Base-by-base conservation (phyloP, 805 yeast species). In the Teunomyces pallodes region DNA sequence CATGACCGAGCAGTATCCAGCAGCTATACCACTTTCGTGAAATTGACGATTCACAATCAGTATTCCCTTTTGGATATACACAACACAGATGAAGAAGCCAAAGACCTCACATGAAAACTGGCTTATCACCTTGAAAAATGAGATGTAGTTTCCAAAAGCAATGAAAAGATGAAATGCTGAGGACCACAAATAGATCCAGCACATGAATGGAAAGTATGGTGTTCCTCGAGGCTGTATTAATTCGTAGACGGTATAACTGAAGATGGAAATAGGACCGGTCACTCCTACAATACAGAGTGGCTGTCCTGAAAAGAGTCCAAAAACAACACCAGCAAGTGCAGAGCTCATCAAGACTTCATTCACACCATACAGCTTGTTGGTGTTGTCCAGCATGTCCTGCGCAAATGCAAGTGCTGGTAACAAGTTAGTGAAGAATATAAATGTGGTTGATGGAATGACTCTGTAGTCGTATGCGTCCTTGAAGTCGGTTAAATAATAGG, bases 211-310 rank as follows among this genome's bases (percentile, higher is more conserved):
- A 67, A 92, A 90, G 62, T 80, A 90, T 7, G 78, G 76, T 0
- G 77, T 70, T 7, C 75, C 77, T 50, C 76, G 61, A 0, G 87
- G 84, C 17, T 62, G 67, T 32, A 88, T 76, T 43, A 88, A 75
- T 50, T 85, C 86, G 61, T 84, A 88, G 0, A 94, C 91, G 0
- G 98, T 94, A 59, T 90, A 90, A 60, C 88, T 88, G 76, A 94
- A 92, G 51, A 92, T 91, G 1, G 96, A 72, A 12, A 94, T 85
- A 0, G 99, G 99, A 0, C 98, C 99, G 0, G 98, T 94, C 4
- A 92, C 97, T 3, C 99, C 99, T 7, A 94, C 98, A 24, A 92
- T 87, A 58, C 96, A 88, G 26, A 94, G 67, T 0, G 99, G 99
- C 57, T 91, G 96, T 0, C 97, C 98, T 0, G 87, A 76, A 48